A percentile compares a stretch with the other conserved stretches of the same genome.
These are phyloP conservation scores for Termitomyces sp. DNA, from an alignment of 768 basidiomycete genomes.

Conservation along the genomic window DNA sequence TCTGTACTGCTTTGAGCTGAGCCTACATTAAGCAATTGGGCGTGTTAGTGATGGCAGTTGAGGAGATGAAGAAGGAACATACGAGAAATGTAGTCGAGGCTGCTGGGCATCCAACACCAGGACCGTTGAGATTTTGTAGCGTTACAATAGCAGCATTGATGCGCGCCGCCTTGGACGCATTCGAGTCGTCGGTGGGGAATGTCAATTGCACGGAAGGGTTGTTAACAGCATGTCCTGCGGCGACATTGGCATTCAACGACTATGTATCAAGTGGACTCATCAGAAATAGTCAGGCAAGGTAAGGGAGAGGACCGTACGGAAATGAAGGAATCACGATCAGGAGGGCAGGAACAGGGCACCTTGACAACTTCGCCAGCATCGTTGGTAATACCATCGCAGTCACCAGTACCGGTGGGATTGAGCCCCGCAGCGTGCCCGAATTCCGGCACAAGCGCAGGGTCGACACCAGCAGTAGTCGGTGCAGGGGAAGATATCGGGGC, in stretches of 20 bases:
- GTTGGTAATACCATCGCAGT: slow-evolving; percentile 61
- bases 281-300: not conserved
- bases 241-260: slow-evolving; percentile 51
- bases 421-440: slow-evolving; percentile 51
- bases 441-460: slow-evolving; percentile 49
- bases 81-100: slow-evolving; percentile 20
- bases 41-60: not conserved
- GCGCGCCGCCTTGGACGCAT: slow-evolving; percentile 48
- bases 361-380: slow-evolving; percentile 49
- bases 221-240: slow-evolving; percentile 57
- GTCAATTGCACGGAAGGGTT: slow-evolving; percentile 49
- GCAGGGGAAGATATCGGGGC: slow-evolving; percentile 17
- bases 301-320: slow-evolving; percentile 23
- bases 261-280: slow-evolving; percentile 10
- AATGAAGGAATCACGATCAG: slow-evolving; percentile 46
- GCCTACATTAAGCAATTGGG: slow-evolving; percentile 12
- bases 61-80: not conserved
- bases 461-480: slow-evolving; percentile 33
- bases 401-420: slow-evolving; percentile 66
- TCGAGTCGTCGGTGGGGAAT: slow-evolving; percentile 61
- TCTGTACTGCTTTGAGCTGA: slow-evolving; percentile 22
- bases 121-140: slow-evolving; percentile 66
- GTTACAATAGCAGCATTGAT: slow-evolving; percentile 57
- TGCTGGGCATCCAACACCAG: slow-evolving; percentile 64
- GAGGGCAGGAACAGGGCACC: slow-evolving; percentile 67